phyloP scores from a whole-genome alignment of 1,139 yeast species.

The Nakaseomyces delphensis region DNA sequence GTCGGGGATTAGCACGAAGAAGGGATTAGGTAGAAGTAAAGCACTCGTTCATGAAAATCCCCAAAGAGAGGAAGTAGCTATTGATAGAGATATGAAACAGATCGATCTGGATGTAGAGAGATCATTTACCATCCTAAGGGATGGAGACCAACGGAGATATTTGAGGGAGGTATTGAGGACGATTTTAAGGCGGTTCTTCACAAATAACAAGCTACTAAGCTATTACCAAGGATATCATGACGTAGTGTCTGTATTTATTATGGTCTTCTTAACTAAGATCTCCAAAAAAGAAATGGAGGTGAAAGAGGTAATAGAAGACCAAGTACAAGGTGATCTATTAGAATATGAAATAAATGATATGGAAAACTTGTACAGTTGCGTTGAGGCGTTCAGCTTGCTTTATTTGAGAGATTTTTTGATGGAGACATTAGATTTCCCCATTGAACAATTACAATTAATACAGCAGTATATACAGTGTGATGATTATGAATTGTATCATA shows the following conservation, averaged over 20 bases:
- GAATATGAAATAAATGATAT: slow-evolving; percentile 23
- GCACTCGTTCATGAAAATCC: no score
- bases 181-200: slow-evolving; percentile 47
- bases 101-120: slow-evolving; percentile 69
- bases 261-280: slow-evolving; percentile 34
- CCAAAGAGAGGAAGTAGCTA: background rate
- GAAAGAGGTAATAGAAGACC: background rate
- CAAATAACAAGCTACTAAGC: slow-evolving; percentile 51
- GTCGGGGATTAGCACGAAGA: background rate
- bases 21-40: background rate
- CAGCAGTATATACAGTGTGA: slow-evolving; percentile 48
- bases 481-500: slow-evolving; percentile 45
- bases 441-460: slow-evolving; percentile 55
- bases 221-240: slow-evolving; percentile 96
- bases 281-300: slow-evolving; percentile 13
- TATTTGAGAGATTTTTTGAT: slow-evolving; percentile 83
- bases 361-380: slow-evolving; percentile 38
- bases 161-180: slow-evolving; percentile 39
- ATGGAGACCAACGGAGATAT: slow-evolving; percentile 16
- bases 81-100: slow-evolving; percentile 69
- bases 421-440: slow-evolving; percentile 54
- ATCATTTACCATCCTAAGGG: slow-evolving; percentile 41
- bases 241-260: slow-evolving; percentile 58
- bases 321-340: background rate
- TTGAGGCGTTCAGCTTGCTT: slow-evolving; percentile 51